Evolutionary conservation across 1,139 yeast species (phyloP), one percentile per base, ranked within the genome.

Genomic region (Debaryomycetaceae sp.): DNA sequence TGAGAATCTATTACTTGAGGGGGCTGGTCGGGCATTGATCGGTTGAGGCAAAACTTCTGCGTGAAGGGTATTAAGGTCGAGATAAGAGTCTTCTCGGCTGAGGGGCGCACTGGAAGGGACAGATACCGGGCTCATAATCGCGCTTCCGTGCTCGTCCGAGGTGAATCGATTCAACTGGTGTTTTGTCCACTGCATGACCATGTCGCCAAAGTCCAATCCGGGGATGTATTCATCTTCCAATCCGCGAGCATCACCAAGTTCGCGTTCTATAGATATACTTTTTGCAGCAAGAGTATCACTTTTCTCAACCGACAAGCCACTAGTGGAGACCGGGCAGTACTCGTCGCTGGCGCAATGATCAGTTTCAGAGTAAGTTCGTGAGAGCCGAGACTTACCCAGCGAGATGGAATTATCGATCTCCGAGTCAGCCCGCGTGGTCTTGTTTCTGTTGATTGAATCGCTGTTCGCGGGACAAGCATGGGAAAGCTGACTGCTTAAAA

Each of bases 221-320:
- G 86, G 86, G 12, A 78, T 67, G 42, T 77, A 78, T 43, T 79
- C 87, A 47, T 78, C 87, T 41, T 75, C 78, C 38, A 77, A 55
- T 1, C 81, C 83, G 10, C 20, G 20, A 6, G 20, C 20, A 10
- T 18, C 10, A 7, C 20, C 20, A 26, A 11, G 25, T 25, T 18
- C 20, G 8, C 20, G 20, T n/a, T n/a, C n/a, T n/a, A n/a, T n/a
- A n/a, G n/a, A n/a, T n/a, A n/a, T n/a, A n/a, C n/a, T n/a, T n/a
- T n/a, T n/a, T n/a, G n/a, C n/a, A n/a, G n/a, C n/a, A n/a, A n/a
- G n/a, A n/a, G n/a, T 29, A n/a, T n/a, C n/a, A n/a, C n/a, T n/a
- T n/a, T n/a, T n/a, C n/a, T n/a, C n/a, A n/a, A n/a, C n/a, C n/a
- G n/a, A n/a, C n/a, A n/a, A n/a, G 6, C 20, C 20, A 10, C 8